phyloP scores from a whole-genome alignment of 2,329 filamentous ascomycete genomes.

The Aureobasidium pullulans region DNA sequence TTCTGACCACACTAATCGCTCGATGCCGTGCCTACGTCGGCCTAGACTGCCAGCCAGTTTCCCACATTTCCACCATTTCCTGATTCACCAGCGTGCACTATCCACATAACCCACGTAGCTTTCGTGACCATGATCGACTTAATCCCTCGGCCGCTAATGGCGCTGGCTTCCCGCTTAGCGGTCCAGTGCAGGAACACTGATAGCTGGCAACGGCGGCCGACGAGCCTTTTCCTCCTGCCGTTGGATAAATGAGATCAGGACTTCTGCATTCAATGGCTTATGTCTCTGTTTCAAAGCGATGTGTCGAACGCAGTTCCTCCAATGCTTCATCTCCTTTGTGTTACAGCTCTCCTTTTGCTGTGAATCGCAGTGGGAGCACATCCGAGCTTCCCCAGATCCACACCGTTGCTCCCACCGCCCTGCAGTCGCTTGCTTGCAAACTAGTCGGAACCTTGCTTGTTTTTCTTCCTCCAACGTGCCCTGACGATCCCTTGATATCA shows the following conservation, averaged over 20 bases:
- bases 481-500: conserved; percentile 11
- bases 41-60: conserved; percentile 6
- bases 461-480: background rate
- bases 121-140: conserved; percentile 5
- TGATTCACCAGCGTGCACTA: conserved; percentile 1
- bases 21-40: background rate
- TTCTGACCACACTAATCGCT: background rate
- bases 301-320: background rate
- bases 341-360: background rate
- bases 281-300: background rate
- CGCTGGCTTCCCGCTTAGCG: background rate
- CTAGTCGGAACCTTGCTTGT: background rate
- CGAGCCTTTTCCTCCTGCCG: background rate
- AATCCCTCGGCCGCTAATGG: conserved; percentile 7
- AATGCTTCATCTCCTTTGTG: background rate
- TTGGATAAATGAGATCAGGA: conserved; percentile 1
- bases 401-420: background rate
- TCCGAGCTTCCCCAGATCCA: conserved; percentile 5
- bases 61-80: conserved; percentile 7
- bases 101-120: background rate
- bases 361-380: background rate
- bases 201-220: background rate
- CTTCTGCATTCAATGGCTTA: conserved; percentile 1
- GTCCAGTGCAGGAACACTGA: background rate
- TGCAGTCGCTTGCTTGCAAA: background rate